These are phyloP conservation scores for Populus hybrid DNA, from an alignment of 441 rosid genomes.

Conservation along the genomic window DNA sequence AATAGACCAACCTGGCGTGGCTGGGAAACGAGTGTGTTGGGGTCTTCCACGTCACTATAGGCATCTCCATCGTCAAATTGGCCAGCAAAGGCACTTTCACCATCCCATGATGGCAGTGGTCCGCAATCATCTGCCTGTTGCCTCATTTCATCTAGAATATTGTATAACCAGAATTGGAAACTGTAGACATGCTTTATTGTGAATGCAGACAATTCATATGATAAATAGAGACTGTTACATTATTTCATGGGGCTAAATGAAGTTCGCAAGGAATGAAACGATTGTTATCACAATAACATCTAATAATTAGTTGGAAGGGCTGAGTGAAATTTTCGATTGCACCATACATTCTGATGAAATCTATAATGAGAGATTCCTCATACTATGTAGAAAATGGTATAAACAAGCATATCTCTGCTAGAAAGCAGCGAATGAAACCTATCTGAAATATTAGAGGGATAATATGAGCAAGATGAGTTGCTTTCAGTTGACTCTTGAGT, in stretches of 20 bases:
- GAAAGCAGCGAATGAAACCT: no score
- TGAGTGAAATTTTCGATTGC: no score
- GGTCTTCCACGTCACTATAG: conserved; percentile 58
- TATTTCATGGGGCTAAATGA: background rate
- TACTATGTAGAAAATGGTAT: no score
- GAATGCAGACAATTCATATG: background rate
- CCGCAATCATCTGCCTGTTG: conserved; percentile 48
- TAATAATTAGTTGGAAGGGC: no score
- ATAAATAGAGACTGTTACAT: background rate
- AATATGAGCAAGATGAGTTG: no score
- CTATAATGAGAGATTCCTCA: no score
- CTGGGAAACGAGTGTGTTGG: conserved; percentile 65
- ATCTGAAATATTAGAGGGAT: no score
- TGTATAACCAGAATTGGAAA: background rate
- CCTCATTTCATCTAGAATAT: conserved; percentile 45
- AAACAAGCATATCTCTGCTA: no score
- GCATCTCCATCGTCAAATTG: conserved; percentile 48
- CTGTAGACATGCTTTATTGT: background rate
- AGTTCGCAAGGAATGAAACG: background rate
- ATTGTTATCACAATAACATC: background rate
- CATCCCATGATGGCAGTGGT: conserved; percentile 56
- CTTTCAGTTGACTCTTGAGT: no score
- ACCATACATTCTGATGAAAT: no score
- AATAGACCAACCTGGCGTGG: conserved; percentile 72
- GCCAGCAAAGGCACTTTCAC: conserved; percentile 43